Percentiles rank a stretch among this genome's conserved stretches.
Evolutionary conservation across 805 yeast species (phyloP).

Genomic region (Metschnikowia continentalis): DNA sequence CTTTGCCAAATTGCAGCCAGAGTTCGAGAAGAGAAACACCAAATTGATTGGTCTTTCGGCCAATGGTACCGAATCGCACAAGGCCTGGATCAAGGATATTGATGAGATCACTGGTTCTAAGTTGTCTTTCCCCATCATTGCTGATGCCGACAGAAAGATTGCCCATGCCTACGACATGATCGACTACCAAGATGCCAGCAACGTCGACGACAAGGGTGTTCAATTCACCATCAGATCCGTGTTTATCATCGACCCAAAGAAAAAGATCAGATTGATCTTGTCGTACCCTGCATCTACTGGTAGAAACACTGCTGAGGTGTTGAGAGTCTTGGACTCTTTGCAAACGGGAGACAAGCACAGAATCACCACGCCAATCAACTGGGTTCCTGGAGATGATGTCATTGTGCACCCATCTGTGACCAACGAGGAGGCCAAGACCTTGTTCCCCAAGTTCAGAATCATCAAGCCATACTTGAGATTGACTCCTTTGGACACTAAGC

Average conservation of each 20-base stretch:
- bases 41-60: constrained; percentile 90
- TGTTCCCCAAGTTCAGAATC: constrained; percentile 81
- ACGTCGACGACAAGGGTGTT: constrained; percentile 60
- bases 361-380: constrained; percentile 87
- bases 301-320: constrained; percentile 88
- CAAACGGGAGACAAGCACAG: constrained; percentile 81
- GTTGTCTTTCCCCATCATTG: constrained; percentile 85
- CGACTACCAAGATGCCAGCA: constrained; percentile 77
- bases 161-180: constrained; percentile 85
- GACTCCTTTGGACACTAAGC: constrained; percentile 40
- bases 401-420: constrained; percentile 85
- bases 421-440: constrained; percentile 63
- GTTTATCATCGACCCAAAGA: constrained; percentile 83
- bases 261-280: constrained; percentile 81
- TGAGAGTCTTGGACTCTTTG: constrained; percentile 85
- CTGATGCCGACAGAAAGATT: constrained; percentile 80
- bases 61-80: constrained; percentile 74
- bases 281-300: constrained; percentile 93
- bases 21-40: constrained; percentile 78
- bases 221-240: constrained; percentile 90
- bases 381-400: constrained; percentile 88
- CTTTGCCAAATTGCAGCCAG: constrained; percentile 83
- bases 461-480: constrained; percentile 88
- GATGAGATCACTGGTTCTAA: constrained; percentile 77
- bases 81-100: constrained; percentile 85